Evolutionary conservation across 331 rosid species (phyloP).

Genomic region (Pyrus hybrid): DNA sequence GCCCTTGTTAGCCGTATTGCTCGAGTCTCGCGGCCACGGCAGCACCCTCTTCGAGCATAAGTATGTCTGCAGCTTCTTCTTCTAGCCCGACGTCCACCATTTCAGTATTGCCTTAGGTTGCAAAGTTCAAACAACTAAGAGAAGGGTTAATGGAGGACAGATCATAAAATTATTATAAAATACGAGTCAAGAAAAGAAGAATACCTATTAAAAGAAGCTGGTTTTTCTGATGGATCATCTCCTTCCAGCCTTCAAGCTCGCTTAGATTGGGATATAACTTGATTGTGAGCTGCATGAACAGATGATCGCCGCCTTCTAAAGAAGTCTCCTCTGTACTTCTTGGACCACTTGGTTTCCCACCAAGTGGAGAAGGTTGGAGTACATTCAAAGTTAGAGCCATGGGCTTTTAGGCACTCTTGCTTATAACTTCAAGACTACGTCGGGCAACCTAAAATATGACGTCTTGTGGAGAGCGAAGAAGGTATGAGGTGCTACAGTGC

Average conservation of each 20-base stretch:
- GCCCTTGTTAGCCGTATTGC: no score
- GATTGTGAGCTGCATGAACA: rapidly evolving
- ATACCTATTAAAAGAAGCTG: no score
- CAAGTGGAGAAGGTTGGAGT: rapidly evolving
- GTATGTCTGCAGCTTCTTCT: no score
- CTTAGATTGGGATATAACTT: rapidly evolving
- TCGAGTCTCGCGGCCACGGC: no score
- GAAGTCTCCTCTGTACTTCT: rapidly evolving
- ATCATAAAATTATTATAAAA: no score
- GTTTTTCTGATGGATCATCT: no score
- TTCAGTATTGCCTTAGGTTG: no score
- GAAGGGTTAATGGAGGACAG: no score
- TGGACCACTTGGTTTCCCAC: no score
- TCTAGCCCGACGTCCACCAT: no score
- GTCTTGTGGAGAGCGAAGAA: rapidly evolving
- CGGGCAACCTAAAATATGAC: rapidly evolving
- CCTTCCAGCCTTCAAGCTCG: rapidly evolving
- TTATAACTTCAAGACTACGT: rapidly evolving
- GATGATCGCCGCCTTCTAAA: rapidly evolving
- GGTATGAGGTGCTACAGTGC: rapidly evolving
- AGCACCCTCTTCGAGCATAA: no score
- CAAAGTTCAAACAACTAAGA: rapidly evolving
- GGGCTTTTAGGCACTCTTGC: rapidly evolving
- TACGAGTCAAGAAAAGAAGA: no score
- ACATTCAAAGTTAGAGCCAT: rapidly evolving